Conservation (phyloP, 495 filamentous ascomycete species). For the Hapsidospora chrysogenum region DNA sequence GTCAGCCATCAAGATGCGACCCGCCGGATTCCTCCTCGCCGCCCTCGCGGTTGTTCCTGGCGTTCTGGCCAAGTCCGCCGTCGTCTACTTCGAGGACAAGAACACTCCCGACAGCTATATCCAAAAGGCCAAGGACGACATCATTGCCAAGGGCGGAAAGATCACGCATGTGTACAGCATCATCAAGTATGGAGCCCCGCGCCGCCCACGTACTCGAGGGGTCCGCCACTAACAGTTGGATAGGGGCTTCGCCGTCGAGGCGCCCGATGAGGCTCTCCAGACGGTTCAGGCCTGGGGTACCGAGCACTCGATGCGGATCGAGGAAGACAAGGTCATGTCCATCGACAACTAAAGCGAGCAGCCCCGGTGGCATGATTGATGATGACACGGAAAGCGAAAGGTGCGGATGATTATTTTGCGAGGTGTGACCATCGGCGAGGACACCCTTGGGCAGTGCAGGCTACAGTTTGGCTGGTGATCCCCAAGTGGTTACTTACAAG, state of each 20-base stretch:
- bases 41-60: neutral
- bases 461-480: too few relatives aligned
- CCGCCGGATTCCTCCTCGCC: neutral
- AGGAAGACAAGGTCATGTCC: constrained; percentile 54
- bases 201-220: too few relatives aligned
- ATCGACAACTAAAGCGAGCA: neutral
- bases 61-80: constrained; percentile 39
- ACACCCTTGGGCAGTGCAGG: too few relatives aligned
- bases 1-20: neutral
- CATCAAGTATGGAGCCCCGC: constrained; percentile 32
- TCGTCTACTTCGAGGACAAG: constrained; percentile 53
- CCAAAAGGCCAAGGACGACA: constrained; percentile 49
- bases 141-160: constrained; percentile 45
- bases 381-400: too few relatives aligned
- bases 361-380: too few relatives aligned
- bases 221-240: constrained; percentile 6
- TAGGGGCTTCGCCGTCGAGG: constrained; percentile 65
- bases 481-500: too few relatives aligned
- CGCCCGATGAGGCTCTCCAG: constrained; percentile 48
- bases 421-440: too few relatives aligned
- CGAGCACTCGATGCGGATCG: constrained; percentile 49
- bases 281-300: constrained; percentile 48
- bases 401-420: too few relatives aligned
- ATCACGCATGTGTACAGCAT: constrained; percentile 40
- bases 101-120: constrained; percentile 55